These are phyloP conservation scores for Arachis monticola DNA, from an alignment of 331 rosid genomes.

Conservation along the genomic window DNA sequence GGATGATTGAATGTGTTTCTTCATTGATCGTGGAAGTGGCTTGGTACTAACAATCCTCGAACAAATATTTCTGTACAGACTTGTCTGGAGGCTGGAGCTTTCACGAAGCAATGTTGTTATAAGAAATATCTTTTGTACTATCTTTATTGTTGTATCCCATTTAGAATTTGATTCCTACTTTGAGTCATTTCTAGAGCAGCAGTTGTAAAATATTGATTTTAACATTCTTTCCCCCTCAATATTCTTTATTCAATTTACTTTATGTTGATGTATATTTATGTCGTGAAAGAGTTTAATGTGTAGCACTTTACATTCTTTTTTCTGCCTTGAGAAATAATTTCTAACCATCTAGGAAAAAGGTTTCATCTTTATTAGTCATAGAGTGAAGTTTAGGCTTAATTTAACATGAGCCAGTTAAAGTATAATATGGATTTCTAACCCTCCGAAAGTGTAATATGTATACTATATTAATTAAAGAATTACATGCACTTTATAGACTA, in stretches of 20 bases:
- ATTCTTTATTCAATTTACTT: slow-evolving; percentile 40
- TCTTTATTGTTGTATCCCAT: slow-evolving; percentile 23
- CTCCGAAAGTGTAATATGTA: too few species aligned
- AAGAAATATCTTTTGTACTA: neutral
- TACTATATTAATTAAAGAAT: too few species aligned
- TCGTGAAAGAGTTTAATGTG: slow-evolving; percentile 21
- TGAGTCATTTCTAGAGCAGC: slow-evolving; percentile 26
- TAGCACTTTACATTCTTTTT: slow-evolving; percentile 2
- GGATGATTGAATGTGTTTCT: slow-evolving; percentile 23
- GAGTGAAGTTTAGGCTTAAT: neutral
- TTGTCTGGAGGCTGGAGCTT: slow-evolving; percentile 34
- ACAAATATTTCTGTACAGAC: slow-evolving; percentile 29
- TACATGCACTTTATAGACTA: too few species aligned
- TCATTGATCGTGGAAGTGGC: slow-evolving; percentile 37
- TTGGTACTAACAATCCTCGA: slow-evolving; percentile 20
- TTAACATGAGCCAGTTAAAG: too few species aligned
- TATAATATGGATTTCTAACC: too few species aligned
- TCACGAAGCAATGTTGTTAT: slow-evolving; percentile 26
- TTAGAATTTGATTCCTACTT: slow-evolving; percentile 35
- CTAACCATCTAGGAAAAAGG: neutral
- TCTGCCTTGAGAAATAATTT: neutral
- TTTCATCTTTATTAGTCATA: neutral
- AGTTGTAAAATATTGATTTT: slow-evolving; percentile 28
- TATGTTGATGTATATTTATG: slow-evolving; percentile 33
- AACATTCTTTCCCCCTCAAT: slow-evolving; percentile 18